Base-by-base conservation (phyloP, 2,329 filamentous ascomycete species). In the Blumeria hordei region DNA sequence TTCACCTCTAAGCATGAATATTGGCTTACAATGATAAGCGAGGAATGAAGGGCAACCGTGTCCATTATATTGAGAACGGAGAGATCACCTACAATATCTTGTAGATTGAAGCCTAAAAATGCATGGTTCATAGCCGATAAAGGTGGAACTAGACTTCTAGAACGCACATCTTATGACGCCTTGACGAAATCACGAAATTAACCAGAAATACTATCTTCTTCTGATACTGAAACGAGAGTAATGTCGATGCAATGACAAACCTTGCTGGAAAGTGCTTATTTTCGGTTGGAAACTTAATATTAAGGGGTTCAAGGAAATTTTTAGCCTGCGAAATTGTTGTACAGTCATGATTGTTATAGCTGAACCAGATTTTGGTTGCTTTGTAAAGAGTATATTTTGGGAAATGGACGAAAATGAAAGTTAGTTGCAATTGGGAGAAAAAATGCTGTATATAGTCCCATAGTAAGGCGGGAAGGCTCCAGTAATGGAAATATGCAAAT, bases 131-230 rank as follows among this genome's bases (percentile, higher is more conserved):
- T 59, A 62, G 16, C 18, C 33, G 16, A 45, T 57, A 56, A 49
- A 55, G 54, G 21, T 28, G 21, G 2, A 28, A 28, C 21, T 51
- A 44, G 35, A 54, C 54, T 34, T 14, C 44, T 37, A 54, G 34
- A 43, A 50, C 51, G 37, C 45, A 52, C 21, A 28, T 28, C 21
- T 28, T 28, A 28, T 62, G 62, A 64, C 58, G 62, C 61, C 58
- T 63, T 64, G 58, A 64, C 59, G 62, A 64, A 58, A 58, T 55
- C 53, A 60, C 57, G 61, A 60, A 59, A 59, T 47, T 45, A 56
- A 37, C 57, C 41, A 52, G 34, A 49, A 53, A 44, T n/a, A 50
- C 21, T 55, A 37, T 54, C n/a, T 39, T 54, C 53, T 54, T 54
- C 39, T 53, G 53, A 59, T 55, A 55, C 57, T 59, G 32, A 60